A percentile compares a stretch with the other conserved stretches of the same genome.
Evolutionary conservation across 192 early-diverging fungal species (phyloP).

Genomic region (Kappamyces sp.): DNA sequence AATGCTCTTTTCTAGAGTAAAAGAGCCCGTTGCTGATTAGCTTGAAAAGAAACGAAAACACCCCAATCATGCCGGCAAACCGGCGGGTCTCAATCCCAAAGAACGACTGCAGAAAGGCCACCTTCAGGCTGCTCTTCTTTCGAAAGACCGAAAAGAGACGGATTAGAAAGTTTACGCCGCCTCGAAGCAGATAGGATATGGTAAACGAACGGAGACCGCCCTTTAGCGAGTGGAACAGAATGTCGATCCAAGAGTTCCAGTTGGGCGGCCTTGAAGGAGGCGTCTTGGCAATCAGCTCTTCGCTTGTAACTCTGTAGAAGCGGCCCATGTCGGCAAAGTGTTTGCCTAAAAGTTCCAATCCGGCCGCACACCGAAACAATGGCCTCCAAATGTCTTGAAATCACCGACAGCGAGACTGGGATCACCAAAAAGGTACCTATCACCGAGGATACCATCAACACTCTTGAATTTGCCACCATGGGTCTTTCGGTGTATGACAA

Average conservation of each 20-base stretch:
- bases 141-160: constrained; percentile 38
- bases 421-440: neutral
- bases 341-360: too few relatives aligned
- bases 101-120: neutral
- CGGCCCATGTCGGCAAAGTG: too few relatives aligned
- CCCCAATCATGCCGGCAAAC: constrained; percentile 73
- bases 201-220: constrained; percentile 49
- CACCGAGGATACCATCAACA: constrained; percentile 13
- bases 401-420: too few relatives aligned
- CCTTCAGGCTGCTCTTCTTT: constrained; percentile 25
- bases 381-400: too few relatives aligned
- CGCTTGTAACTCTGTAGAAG: too few relatives aligned
- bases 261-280: constrained; percentile 1
- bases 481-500: constrained; percentile 14
- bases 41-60: constrained; percentile 71
- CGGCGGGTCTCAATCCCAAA: constrained; percentile 53
- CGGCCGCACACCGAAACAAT: too few relatives aligned
- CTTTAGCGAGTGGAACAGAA: constrained; percentile 40
- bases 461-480: constrained; percentile 3
- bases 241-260: constrained; percentile 18
- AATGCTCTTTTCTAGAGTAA: constrained; percentile 16
- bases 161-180: constrained; percentile 50
- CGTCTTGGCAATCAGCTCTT: too few relatives aligned
- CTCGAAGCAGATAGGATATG: constrained; percentile 48
- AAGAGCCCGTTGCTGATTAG: constrained; percentile 57